phyloP scores from a whole-genome alignment of 1,284 basidiomycete species.

The Rhodotorula sp. region DNA sequence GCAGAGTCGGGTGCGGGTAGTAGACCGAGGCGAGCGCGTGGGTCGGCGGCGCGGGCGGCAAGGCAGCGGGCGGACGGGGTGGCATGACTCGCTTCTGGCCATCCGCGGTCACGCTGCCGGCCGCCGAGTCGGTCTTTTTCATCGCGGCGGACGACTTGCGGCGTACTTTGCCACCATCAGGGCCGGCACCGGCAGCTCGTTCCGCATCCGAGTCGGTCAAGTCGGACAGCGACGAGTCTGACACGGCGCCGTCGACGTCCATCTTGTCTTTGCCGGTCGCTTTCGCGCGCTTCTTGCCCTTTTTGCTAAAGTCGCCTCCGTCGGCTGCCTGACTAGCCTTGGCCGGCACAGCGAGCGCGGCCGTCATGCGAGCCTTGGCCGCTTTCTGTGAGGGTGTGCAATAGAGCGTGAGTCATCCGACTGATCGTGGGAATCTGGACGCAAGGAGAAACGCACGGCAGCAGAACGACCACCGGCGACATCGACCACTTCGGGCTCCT shows the following conservation, averaged over 20 bases:
- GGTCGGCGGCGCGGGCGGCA: conserved; percentile 1
- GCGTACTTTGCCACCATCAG: too few relatives aligned
- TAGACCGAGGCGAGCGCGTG: conserved; percentile 7
- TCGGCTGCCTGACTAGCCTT: neutral
- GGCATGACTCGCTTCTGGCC: conserved; percentile 14
- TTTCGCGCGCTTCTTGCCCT: conserved; percentile 1
- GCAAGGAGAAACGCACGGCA: conserved; percentile 1
- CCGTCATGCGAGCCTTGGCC: conserved; percentile 1
- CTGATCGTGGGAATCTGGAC: too few relatives aligned
- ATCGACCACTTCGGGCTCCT: neutral
- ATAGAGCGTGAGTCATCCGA: too few relatives aligned
- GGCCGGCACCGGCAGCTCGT: neutral
- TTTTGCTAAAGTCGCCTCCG: conserved; percentile 6
- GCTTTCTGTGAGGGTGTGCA: neutral
- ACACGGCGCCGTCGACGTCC: neutral
- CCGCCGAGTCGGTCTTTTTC: neutral
- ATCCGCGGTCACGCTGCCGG: neutral
- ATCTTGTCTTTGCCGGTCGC: neutral
- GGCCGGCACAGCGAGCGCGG: neutral
- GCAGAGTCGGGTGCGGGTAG: conserved; percentile 9
- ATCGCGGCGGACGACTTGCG: neutral
- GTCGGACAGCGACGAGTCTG: conserved; percentile 23
- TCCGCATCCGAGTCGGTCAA: conserved; percentile 25
- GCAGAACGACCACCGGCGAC: conserved; percentile 1
- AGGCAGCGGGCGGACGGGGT: neutral